These are phyloP conservation scores for Botrytis cinerea DNA, from an alignment of 2,329 filamentous ascomycete species.

Conservation along the genomic window DNA sequence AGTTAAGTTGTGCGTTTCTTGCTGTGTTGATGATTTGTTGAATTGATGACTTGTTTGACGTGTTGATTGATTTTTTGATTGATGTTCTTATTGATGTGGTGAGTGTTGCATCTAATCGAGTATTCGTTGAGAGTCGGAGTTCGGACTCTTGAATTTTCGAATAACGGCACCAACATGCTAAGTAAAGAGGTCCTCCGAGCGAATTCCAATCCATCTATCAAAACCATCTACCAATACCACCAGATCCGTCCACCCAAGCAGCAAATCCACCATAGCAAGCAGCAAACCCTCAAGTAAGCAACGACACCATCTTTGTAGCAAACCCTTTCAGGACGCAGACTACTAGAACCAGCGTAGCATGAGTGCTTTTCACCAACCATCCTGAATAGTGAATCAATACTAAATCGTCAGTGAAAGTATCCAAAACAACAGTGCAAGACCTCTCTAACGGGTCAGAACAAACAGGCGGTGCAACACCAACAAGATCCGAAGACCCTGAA, in stretches of 20 bases:
- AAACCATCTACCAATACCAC: neutral
- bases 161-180: neutral
- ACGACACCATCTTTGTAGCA: slow-evolving; percentile 1
- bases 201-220: neutral
- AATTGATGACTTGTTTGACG: neutral
- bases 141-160: neutral
- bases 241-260: neutral
- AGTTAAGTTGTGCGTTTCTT: neutral
- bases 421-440: slow-evolving; percentile 2
- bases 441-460: slow-evolving; percentile 16
- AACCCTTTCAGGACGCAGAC: neutral
- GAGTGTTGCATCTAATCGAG: no score
- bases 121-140: neutral
- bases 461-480: slow-evolving; percentile 2
- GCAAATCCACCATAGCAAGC: neutral
- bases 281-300: slow-evolving; percentile 10
- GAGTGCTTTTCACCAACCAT: slow-evolving; percentile 7
- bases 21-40: neutral
- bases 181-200: slow-evolving; percentile 2
- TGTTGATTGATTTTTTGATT: neutral
- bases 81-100: neutral
- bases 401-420: neutral
- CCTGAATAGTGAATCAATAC: neutral
- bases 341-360: slow-evolving; percentile 15
- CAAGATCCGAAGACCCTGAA: neutral